phyloP scores from a whole-genome alignment of 1,284 basidiomycete genomes.

The Trametes sp. region DNA sequence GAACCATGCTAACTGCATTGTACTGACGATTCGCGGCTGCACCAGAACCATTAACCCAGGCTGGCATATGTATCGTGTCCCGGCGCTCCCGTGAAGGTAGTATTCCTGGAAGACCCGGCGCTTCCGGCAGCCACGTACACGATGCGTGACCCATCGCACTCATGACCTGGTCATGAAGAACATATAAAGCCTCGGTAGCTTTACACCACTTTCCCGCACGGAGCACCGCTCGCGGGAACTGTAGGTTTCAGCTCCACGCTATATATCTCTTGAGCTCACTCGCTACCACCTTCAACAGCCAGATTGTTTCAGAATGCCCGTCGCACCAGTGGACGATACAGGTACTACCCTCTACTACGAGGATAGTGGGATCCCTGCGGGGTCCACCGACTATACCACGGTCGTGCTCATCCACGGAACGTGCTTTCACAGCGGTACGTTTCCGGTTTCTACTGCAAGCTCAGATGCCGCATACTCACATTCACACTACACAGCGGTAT shows the following conservation, averaged over 20 bases:
- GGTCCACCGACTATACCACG: conserved; percentile 29
- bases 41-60: too few relatives aligned
- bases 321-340: conserved; percentile 26
- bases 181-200: not conserved
- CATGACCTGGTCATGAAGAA: not conserved
- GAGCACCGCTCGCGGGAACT: not conserved
- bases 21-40: too few relatives aligned
- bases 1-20: too few relatives aligned
- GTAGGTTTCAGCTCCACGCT: too few relatives aligned
- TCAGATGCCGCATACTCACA: not conserved
- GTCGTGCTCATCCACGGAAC: conserved; percentile 39
- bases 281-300: too few relatives aligned
- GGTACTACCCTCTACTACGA: conserved; percentile 34
- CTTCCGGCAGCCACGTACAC: too few relatives aligned
- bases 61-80: too few relatives aligned
- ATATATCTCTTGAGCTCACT: too few relatives aligned
- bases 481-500: conserved; percentile 31
- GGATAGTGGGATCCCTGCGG: conserved; percentile 25
- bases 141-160: not conserved
- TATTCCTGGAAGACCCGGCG: too few relatives aligned
- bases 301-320: conserved; percentile 36
- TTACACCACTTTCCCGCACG: not conserved
- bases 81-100: too few relatives aligned
- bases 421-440: conserved; percentile 37
- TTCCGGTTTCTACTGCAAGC: not conserved